Evolutionary conservation across 2,329 filamentous ascomycete species (phyloP), one percentile per base, ranked within the genome.

Genomic region (Endoconidiophora laricicola): DNA sequence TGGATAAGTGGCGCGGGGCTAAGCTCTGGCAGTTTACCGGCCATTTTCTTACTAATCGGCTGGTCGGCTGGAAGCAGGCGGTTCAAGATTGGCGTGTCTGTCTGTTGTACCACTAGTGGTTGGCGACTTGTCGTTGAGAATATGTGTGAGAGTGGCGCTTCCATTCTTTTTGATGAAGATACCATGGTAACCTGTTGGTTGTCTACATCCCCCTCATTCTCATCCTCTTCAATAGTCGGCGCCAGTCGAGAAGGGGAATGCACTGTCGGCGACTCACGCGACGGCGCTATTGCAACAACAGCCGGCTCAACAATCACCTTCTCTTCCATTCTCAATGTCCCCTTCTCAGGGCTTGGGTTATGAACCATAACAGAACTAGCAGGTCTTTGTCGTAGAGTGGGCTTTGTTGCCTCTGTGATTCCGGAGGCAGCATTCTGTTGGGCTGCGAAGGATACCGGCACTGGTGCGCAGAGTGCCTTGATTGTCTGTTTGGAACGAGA

Each of bases 21-120:
- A 9, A 56, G 56, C 4, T 56, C 63, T 7, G 69, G 69, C 44
- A 65, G 67, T 54, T 76, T 76, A 2, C 71, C 72, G 9, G 66
- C 63, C 20, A 69, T 66, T 56, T 73, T 74, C 14, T 65, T 62
- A 54, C 68, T 72, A 49, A 63, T 44, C 2, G 51, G 54, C 14
- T 47, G 49, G 3, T 6, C 26, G 12, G 29, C 29, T 33, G 29
- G 29, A 12, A 33, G 9, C 29, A 9, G 29, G 9, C 29, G 6
- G 29, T 33, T 33, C 29, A 33, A 33, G 12, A 33, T 33, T 33
- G 29, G 29, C 29, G 9, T 33, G 12, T 33, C 29, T 33, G 12
- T 7, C 12, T 33, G 29, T 33, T 33, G 29, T 33, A 33, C 12
- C 2, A 33, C 5, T 7, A 12, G 29, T 33, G 12, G 29, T 33